A percentile compares a stretch with the other conserved stretches of the same genome.
phyloP scores from a whole-genome alignment of 768 basidiomycete genomes.

The Podaxis rugospora region DNA sequence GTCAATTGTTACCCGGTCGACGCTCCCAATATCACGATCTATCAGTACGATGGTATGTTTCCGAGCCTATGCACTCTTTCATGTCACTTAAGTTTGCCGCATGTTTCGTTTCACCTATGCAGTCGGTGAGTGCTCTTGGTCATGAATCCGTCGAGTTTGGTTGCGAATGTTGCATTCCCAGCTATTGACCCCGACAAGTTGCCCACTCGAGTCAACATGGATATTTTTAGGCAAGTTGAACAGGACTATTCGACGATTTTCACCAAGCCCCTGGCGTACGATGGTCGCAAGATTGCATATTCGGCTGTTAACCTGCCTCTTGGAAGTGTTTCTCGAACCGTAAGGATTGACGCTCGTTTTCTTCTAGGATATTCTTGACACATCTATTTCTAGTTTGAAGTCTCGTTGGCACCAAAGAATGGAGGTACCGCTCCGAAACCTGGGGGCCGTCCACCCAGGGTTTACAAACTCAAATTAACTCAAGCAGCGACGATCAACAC shows the following conservation, averaged over 20 bases:
- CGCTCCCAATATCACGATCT: conserved; percentile 53
- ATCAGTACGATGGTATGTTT: conserved; percentile 73
- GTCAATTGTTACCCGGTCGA: conserved; percentile 61
- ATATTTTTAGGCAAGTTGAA: conserved; percentile 62
- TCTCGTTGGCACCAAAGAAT: conserved; percentile 41
- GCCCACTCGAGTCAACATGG: conserved; percentile 63
- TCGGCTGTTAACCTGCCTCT: conserved; percentile 55
- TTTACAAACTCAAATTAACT: conserved; percentile 60
- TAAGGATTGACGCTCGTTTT: conserved; percentile 16
- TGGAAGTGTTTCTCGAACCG: conserved; percentile 47
- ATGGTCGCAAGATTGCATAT: conserved; percentile 74
- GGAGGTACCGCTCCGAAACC: conserved; percentile 28
- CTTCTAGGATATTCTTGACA: not conserved
- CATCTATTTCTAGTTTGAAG: conserved; percentile 47
- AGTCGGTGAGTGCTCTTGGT: conserved; percentile 3
- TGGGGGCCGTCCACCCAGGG: conserved; percentile 42
- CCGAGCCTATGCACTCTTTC: not conserved
- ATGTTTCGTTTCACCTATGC: not conserved
- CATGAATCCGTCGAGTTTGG: not conserved
- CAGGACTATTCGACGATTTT: conserved; percentile 57
- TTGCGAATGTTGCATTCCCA: conserved; percentile 17
- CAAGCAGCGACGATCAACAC: conserved; percentile 40
- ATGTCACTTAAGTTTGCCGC: not conserved
- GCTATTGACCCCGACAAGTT: conserved; percentile 67
- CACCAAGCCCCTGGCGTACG: conserved; percentile 68